Evolutionary conservation across 2,329 filamentous ascomycete genomes (phyloP).

Genomic region (Fusarium sublunatum): DNA sequence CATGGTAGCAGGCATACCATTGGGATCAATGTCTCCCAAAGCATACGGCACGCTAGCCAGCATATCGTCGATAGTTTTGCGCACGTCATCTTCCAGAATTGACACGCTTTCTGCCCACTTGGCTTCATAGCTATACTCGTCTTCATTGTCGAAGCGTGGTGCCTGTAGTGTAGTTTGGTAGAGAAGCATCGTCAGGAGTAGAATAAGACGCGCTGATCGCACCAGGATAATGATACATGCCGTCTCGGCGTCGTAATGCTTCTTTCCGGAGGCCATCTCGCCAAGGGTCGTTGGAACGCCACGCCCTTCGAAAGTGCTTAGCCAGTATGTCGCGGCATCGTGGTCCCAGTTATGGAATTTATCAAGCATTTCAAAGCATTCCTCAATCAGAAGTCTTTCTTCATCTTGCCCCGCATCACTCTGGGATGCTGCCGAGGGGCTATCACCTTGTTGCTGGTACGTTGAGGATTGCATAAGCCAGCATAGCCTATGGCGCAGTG

Average conservation of each 20-base stretch:
- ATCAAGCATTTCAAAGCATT: conserved; percentile 48
- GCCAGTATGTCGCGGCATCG: conserved; percentile 49
- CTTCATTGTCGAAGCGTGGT: neutral
- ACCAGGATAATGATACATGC: conserved; percentile 50
- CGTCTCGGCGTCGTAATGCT: conserved; percentile 48
- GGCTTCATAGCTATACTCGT: conserved; percentile 12
- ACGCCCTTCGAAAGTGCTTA: conserved; percentile 46
- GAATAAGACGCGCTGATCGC: conserved; percentile 48
- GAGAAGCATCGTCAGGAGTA: conserved; percentile 46
- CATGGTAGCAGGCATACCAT: conserved; percentile 38
- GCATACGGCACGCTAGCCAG: conserved; percentile 48
- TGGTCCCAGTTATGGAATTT: conserved; percentile 47
- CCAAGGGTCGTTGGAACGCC: conserved; percentile 45
- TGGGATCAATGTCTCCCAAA: conserved; percentile 45
- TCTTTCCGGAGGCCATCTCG: conserved; percentile 32
- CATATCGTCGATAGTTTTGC: conserved; percentile 48
- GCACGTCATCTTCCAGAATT: conserved; percentile 41
- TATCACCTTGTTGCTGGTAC: neutral
- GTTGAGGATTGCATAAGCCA: conserved; percentile 11
- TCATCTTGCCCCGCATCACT: conserved; percentile 4
- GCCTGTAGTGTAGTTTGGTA: conserved; percentile 37
- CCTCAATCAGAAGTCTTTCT: conserved; percentile 21
- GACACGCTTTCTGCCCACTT: conserved; percentile 34
- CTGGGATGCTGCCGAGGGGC: neutral
- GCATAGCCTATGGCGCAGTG: conserved; percentile 31